Evolutionary conservation across 2,329 filamentous ascomycete species (phyloP).

Genomic region (Purpureocillium takamizusanense): DNA sequence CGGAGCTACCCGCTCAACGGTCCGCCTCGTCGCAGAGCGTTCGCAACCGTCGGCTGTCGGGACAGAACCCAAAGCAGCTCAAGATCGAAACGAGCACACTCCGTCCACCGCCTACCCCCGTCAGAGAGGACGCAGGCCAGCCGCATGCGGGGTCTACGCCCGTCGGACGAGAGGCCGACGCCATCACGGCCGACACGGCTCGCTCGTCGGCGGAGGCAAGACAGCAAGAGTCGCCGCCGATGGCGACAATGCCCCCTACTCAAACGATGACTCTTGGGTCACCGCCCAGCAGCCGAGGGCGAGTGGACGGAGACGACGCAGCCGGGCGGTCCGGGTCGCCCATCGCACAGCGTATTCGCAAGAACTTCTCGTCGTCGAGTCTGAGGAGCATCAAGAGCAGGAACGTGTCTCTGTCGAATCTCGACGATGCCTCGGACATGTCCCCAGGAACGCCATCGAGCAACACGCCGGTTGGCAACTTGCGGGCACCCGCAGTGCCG

Average conservation of each 20-base stretch:
- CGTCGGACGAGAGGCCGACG: background rate
- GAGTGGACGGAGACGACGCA: constrained; percentile 17
- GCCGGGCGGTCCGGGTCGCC: constrained; percentile 42
- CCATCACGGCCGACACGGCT: constrained; percentile 2
- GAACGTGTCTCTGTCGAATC: constrained; percentile 58
- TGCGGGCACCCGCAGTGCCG: constrained; percentile 41
- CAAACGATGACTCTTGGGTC: constrained; percentile 18
- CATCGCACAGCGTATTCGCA: constrained; percentile 40
- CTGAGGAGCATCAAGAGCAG: constrained; percentile 63
- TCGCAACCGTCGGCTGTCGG: constrained; percentile 69
- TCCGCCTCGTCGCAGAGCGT: constrained; percentile 41
- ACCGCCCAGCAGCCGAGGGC: constrained; percentile 21
- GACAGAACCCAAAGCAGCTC: constrained; percentile 69
- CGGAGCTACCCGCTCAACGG: constrained; percentile 29
- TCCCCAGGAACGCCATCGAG: constrained; percentile 70
- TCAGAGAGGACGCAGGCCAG: constrained; percentile 1
- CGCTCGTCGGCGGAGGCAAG: background rate
- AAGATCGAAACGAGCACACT: constrained; percentile 69
- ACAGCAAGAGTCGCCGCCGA: constrained; percentile 12
- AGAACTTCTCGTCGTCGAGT: constrained; percentile 64
- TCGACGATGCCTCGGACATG: constrained; percentile 54
- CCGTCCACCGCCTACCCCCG: constrained; percentile 10
- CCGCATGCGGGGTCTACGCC: constrained; percentile 1
- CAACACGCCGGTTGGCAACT: constrained; percentile 53
- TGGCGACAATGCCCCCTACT: constrained; percentile 16